These are phyloP conservation scores for Lentinus tigrinus DNA, from an alignment of 768 basidiomycete genomes.

Conservation along the genomic window DNA sequence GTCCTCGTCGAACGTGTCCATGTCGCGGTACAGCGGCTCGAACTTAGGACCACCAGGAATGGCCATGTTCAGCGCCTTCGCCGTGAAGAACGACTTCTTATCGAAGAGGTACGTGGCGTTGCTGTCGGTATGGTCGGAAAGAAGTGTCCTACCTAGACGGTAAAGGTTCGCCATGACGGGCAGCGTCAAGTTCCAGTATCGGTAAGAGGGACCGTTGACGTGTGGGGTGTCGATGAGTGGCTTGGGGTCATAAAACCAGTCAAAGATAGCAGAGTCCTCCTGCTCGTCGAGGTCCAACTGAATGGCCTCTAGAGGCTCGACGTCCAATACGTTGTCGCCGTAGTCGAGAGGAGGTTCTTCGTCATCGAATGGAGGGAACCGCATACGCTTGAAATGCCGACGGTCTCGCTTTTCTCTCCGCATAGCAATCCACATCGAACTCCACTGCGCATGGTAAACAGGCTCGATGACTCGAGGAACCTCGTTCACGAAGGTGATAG, in stretches of 20 bases:
- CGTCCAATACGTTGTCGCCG: constrained; percentile 97
- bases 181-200: constrained; percentile 89
- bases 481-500: constrained; percentile 99
- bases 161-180: constrained; percentile 97
- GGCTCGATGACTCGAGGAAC: constrained; percentile 96
- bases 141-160: constrained; percentile 87
- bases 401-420: constrained; percentile 97
- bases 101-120: constrained; percentile 95
- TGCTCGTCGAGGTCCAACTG: constrained; percentile 92
- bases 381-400: constrained; percentile 99
- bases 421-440: constrained; percentile 99
- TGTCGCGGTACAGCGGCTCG: constrained; percentile 94
- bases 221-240: constrained; percentile 87
- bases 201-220: constrained; percentile 93
- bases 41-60: constrained; percentile 99
- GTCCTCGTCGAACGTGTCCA: constrained; percentile 97
- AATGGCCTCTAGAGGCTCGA: constrained; percentile 96
- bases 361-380: constrained; percentile 98
- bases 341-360: constrained; percentile 99
- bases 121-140: constrained; percentile 89
- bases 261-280: constrained; percentile 87
- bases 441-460: constrained; percentile 99
- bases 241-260: constrained; percentile 99
- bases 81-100: constrained; percentile 97
- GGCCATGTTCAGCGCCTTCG: constrained; percentile 95